Percentiles rank a stretch among this genome's conserved stretches.
Evolutionary conservation across 805 yeast species (phyloP).

Genomic region (Yarrowia divulgata): DNA sequence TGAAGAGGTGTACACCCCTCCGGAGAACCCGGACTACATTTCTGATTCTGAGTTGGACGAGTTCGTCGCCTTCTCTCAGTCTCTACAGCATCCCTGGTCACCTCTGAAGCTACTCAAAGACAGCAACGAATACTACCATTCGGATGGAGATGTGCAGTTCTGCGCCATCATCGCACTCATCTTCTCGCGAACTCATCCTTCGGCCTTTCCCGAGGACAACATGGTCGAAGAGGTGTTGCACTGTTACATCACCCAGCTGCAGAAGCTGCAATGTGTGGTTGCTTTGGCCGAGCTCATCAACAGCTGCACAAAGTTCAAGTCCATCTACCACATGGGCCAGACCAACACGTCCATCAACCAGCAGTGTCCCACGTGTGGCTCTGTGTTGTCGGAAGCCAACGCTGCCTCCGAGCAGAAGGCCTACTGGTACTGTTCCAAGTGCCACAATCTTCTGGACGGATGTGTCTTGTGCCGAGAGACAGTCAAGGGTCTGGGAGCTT

Average conservation of each 20-base stretch:
- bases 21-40: conserved; percentile 19
- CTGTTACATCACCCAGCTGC: conserved; percentile 21
- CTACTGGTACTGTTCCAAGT: conserved; percentile 84
- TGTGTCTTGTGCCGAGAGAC: conserved; percentile 83
- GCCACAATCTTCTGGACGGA: conserved; percentile 65
- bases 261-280: conserved; percentile 31
- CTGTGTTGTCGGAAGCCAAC: conserved; percentile 19
- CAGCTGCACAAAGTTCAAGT: conserved; percentile 4
- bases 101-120: conserved; percentile 59
- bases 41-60: conserved; percentile 24
- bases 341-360: conserved; percentile 27
- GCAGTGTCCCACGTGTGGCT: conserved; percentile 15
- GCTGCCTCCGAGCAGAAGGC: conserved; percentile 9
- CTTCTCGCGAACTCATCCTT: conserved; percentile 56
- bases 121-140: conserved; percentile 61
- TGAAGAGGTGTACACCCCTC: conserved; percentile 20
- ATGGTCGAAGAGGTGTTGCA: conserved; percentile 50
- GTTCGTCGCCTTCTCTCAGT: conserved; percentile 31
- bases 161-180: conserved; percentile 64
- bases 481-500: conserved; percentile 71
- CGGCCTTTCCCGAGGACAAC: conserved; percentile 47
- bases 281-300: conserved; percentile 34
- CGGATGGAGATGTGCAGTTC: conserved; percentile 70
- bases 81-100: conserved; percentile 61
- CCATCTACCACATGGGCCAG: conserved; percentile 37